Evolutionary conservation across 2,329 filamentous ascomycete genomes (phyloP).

Genomic region (Juglanconis oblonga): DNA sequence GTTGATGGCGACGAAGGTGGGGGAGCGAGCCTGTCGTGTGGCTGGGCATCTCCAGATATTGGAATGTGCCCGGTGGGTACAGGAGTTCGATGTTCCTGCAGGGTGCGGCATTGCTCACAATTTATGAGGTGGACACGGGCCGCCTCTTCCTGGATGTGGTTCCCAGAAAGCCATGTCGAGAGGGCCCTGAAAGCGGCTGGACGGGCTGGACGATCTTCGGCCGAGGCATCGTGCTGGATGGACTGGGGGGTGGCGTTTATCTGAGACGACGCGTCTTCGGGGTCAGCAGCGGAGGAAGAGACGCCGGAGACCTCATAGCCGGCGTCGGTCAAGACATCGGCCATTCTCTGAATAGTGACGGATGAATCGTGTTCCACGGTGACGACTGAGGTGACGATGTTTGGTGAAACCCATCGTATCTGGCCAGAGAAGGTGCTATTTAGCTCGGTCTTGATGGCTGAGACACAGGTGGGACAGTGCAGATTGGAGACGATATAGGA

Average conservation of each 20-base stretch:
- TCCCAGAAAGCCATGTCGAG: constrained; percentile 26
- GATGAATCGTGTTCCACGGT: constrained; percentile 53
- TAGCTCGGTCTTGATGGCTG: constrained; percentile 60
- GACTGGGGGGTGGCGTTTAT: constrained; percentile 19
- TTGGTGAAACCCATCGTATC: constrained; percentile 61
- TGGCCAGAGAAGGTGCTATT: constrained; percentile 42
- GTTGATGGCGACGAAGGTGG: not conserved
- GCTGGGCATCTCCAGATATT: not conserved
- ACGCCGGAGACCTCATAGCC: constrained; percentile 59
- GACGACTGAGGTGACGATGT: constrained; percentile 68
- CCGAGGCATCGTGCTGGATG: constrained; percentile 4
- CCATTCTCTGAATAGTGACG: constrained; percentile 43
- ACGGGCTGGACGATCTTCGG: not conserved
- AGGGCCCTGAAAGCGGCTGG: constrained; percentile 21
- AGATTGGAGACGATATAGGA: constrained; percentile 69
- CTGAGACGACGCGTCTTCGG: constrained; percentile 16
- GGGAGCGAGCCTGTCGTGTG: not conserved
- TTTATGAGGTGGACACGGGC: constrained; percentile 38
- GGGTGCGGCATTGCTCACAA: constrained; percentile 39
- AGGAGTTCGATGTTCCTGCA: constrained; percentile 5
- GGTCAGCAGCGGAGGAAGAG: constrained; percentile 32
- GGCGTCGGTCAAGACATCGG: constrained; percentile 47
- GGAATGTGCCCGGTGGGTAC: not conserved
- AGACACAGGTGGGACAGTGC: constrained; percentile 75
- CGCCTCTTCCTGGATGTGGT: constrained; percentile 14